Evolutionary conservation across 495 filamentous ascomycete species (phyloP), one percentile per base, ranked within the genome.

Genomic region (Annulohypoxylon maeteangense): DNA sequence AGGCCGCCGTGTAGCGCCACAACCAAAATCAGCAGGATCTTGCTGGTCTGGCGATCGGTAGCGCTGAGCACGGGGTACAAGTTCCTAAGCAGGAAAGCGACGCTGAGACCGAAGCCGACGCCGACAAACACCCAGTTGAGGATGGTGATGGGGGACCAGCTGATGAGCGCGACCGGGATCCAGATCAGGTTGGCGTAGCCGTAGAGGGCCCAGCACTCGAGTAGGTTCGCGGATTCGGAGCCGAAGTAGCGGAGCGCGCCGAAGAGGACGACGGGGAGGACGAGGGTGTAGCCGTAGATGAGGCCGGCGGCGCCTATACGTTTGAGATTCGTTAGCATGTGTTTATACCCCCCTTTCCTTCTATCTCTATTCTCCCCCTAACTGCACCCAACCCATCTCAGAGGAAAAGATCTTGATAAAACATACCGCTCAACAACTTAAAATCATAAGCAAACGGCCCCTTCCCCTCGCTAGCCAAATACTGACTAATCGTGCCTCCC

Each of bases 121-220:
- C 85, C 92, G 7, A 97, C 94, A 82, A 98, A 97, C 40, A 95
- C 87, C 85, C 91, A 98, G 83, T 99, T 99, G 56, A 99, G 87
- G 58, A 92, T 87, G 11, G 86, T 87, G 72, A 97, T 80, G 23
- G 91, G 91, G 70, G 91, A 94, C 90, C 93, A 97, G 78, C 90
- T 91, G 62, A 97, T 91, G 60, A 98, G 82, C 22, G 95, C 96
- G 45, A 99, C 95, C 0, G 90, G 93, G 73, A 99, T 93, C 95
- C 95, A 99, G 57, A 98, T 91, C 73, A 98, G 81, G 82, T 98
- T 99, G 29, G 90, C 87, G 81, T 99, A 99, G 11, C 95, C 95
- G 79, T 98, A 99, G 36, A 99, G 81, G 40, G 93, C 90, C 90
- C 91, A 92, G 83, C 92, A 95, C 83, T 99, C 95, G 62, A 99